Conservation (phyloP, 805 yeast genomes). For the Candida nonsorbophila region DNA sequence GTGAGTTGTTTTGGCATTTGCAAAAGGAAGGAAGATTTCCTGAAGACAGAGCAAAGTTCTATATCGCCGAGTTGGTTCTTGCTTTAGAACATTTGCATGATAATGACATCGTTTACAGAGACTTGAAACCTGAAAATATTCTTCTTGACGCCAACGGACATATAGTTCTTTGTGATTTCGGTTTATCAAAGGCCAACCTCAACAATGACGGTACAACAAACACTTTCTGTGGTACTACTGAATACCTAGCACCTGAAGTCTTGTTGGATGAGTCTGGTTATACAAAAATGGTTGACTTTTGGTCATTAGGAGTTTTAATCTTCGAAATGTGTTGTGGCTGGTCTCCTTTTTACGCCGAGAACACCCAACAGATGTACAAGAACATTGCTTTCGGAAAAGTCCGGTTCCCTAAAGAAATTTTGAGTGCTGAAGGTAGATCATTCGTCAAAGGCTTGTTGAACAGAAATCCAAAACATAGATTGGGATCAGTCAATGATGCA, state of each 20-base stretch:
- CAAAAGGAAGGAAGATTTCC: conserved; percentile 93
- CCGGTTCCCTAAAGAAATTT: conserved; percentile 91
- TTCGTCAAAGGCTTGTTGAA: conserved; percentile 93
- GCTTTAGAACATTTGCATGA: conserved; percentile 94
- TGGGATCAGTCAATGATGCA: conserved; percentile 90
- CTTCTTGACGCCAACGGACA: conserved; percentile 95
- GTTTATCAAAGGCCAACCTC: conserved; percentile 89
- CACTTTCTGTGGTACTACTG: conserved; percentile 98
- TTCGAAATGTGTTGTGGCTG: conserved; percentile 99
- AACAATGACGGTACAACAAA: conserved; percentile 85
- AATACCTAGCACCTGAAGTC: conserved; percentile 95
- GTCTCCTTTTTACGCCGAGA: conserved; percentile 98
- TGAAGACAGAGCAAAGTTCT: conserved; percentile 93
- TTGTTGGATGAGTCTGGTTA: conserved; percentile 93
- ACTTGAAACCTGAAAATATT: conserved; percentile 95
- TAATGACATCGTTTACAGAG: conserved; percentile 93
- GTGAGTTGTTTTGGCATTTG: conserved; percentile 93
- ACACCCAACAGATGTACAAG: conserved; percentile 97
- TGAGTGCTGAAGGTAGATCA: conserved; percentile 88
- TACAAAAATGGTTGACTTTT: conserved; percentile 98
- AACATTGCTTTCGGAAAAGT: conserved; percentile 98
- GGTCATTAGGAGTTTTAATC: conserved; percentile 95
- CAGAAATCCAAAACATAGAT: conserved; percentile 91
- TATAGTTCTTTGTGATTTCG: conserved; percentile 95
- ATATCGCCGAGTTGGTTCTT: conserved; percentile 90